A percentile compares a stretch with the other conserved stretches of the same genome.
Evolutionary conservation across 306 rosid genomes (phyloP).

Genomic region (Castanea sativa): DNA sequence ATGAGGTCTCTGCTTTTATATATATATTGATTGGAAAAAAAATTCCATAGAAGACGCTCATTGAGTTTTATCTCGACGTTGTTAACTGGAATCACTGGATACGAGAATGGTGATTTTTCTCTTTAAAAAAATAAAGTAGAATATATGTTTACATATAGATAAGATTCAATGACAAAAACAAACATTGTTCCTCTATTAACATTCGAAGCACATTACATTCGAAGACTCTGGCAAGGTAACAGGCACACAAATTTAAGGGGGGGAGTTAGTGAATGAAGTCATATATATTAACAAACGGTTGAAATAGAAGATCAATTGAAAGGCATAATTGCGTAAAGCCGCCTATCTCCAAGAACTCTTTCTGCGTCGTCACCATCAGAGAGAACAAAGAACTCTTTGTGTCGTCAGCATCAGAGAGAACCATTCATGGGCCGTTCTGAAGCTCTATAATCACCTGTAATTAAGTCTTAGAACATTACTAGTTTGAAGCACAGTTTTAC

Average conservation of each 20-base stretch:
- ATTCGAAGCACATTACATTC: background rate
- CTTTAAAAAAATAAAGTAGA: background rate
- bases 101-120: background rate
- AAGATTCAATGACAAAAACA: background rate
- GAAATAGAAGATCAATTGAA: background rate
- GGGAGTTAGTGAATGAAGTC: background rate
- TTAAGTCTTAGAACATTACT: conserved; percentile 14
- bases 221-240: too few relatives aligned
- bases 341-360: background rate
- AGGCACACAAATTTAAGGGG: background rate
- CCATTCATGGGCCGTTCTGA: background rate
- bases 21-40: too few relatives aligned
- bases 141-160: background rate
- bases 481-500: conserved; percentile 20
- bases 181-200: background rate
- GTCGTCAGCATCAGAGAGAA: too few relatives aligned
- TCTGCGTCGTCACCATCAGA: background rate
- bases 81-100: background rate
- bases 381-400: too few relatives aligned
- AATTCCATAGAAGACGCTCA: background rate
- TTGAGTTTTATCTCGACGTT: background rate
- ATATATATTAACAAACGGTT: background rate
- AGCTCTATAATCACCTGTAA: background rate
- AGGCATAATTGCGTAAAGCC: background rate
- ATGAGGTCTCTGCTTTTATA: too few relatives aligned